Percentiles rank a stretch among this genome's conserved stretches.
Evolutionary conservation across 1,284 basidiomycete species (phyloP).

Genomic region (Melampsora americana): DNA sequence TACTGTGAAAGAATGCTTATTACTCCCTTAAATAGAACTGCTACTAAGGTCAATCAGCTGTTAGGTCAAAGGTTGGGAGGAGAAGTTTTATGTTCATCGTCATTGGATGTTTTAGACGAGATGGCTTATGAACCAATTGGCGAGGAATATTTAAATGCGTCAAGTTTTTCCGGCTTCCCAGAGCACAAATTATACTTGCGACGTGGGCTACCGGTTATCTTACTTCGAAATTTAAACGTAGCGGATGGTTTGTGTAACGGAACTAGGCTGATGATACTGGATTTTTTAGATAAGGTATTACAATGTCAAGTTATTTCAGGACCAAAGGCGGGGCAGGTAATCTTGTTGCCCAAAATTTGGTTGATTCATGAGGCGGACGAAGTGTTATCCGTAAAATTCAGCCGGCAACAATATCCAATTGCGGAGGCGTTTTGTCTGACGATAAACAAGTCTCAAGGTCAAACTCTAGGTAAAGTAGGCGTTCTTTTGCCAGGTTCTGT

Average conservation of each 20-base stretch:
- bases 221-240: background rate
- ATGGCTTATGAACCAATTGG: background rate
- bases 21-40: no score
- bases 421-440: slow-evolving; percentile 1
- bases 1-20: background rate
- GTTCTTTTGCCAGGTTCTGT: no score
- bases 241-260: slow-evolving; percentile 14
- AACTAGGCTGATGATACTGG: no score
- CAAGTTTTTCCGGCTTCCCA: background rate
- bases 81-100: background rate
- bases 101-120: background rate
- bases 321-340: background rate
- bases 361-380: background rate
- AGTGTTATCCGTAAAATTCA: background rate
- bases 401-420: background rate
- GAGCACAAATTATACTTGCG: background rate
- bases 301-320: background rate
- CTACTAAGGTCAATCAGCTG: background rate
- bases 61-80: background rate
- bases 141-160: no score
- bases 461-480: no score
- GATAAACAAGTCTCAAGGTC: slow-evolving; percentile 27
- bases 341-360: slow-evolving; percentile 7
- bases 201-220: background rate
- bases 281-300: background rate